A percentile compares a stretch with the other conserved stretches of the same genome.
Evolutionary conservation across 208 protist genomes (phyloP).

Genomic region (Cochliopodium minus): DNA sequence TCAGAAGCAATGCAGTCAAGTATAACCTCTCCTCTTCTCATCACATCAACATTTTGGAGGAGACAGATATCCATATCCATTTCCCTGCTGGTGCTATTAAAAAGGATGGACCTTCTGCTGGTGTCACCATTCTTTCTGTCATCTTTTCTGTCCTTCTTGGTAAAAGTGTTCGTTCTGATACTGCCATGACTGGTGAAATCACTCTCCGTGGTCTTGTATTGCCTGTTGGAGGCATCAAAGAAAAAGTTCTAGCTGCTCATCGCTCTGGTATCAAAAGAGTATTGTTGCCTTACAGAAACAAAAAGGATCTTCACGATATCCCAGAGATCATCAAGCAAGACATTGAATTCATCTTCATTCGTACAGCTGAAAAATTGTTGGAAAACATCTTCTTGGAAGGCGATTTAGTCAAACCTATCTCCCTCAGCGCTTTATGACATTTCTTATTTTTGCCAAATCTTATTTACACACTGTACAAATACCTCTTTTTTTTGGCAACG

Average conservation of each 20-base stretch:
- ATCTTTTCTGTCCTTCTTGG: slow-evolving; percentile 47
- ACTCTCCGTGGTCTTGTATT: slow-evolving; percentile 53
- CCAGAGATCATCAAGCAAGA: slow-evolving; percentile 32
- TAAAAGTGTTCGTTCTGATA: slow-evolving; percentile 21
- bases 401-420: too few relatives aligned
- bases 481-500: too few relatives aligned
- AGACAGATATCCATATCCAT: slow-evolving; percentile 47
- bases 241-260: slow-evolving; percentile 39
- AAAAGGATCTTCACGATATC: slow-evolving; percentile 45
- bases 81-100: slow-evolving; percentile 40
- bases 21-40: too few relatives aligned
- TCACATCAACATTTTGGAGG: too few relatives aligned
- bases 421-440: too few relatives aligned
- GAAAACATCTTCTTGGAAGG: too few relatives aligned
- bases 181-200: slow-evolving; percentile 67
- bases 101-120: slow-evolving; percentile 48
- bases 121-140: slow-evolving; percentile 47
- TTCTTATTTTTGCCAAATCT: too few relatives aligned
- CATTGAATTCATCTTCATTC: too few relatives aligned
- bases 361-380: too few relatives aligned
- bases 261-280: slow-evolving; percentile 30
- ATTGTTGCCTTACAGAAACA: slow-evolving; percentile 47
- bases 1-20: slow-evolving; percentile 20
- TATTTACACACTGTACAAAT: too few relatives aligned
- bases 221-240: slow-evolving; percentile 49